Base-by-base conservation (phyloP, 495 filamentous ascomycete genomes). In the Ramalina peruviana region DNA sequence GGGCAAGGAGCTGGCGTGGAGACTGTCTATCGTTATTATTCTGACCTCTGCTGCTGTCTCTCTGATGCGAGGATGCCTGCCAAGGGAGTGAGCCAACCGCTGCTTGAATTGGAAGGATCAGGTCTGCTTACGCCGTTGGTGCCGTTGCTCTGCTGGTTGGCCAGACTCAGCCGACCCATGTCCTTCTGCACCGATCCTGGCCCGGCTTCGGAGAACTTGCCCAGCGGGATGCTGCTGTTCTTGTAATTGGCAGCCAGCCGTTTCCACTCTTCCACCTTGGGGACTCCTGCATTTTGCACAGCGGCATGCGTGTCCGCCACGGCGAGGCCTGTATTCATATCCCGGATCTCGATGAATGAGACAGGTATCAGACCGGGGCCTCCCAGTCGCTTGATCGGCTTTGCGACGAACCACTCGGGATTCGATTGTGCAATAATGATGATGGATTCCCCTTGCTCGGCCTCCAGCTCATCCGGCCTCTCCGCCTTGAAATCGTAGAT, bases 351-450 rank as follows among this genome's bases (percentile, higher is more conserved):
- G 50, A 97, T 87, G 62, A 95, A 98, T 2, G 89, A 93, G 36
- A 96, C 93, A 19, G 92, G 92, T 60, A 98, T 97, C 56, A 98
- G 68, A 27, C 92, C 92, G 1, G 92, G 92, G 11, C 92, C 92
- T 20, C 92, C 92, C 19, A 97, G 73, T 56, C 93, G 75, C 47
- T 90, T 88, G 60, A 97, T 98, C 6, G 92, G 93, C 67, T 98
- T 98, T 15, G 93, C 93, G 58, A 98, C 92, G 59, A 96, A 98
- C 92, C 92, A 98, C 64, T 98, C 92, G 36, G 90, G 88, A 58
- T 97, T 96, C n/a, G 92, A 97, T 65, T 96, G 92, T 37, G 92
- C 92, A 62, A 97, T 97, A 25, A 97, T 88, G 50, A 98, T 95
- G 59, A 98, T 96, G 36, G 87, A 85, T 65, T 98, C 92, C 49